These are phyloP conservation scores for Plasmodium relictum DNA, from an alignment of 169 alveolate genomes.

Conservation along the genomic window DNA sequence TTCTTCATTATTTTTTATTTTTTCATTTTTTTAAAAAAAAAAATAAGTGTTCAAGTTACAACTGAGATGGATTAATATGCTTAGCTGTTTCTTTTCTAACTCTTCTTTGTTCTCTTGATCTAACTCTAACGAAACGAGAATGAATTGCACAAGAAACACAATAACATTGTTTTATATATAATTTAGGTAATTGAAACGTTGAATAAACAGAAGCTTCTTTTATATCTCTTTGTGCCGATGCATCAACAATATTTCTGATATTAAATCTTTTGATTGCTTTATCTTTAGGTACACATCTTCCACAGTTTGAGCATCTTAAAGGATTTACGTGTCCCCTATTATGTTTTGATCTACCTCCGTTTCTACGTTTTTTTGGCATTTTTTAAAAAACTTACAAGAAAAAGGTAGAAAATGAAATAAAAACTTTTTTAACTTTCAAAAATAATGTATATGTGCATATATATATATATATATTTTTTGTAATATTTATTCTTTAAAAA, in stretches of 20 bases:
- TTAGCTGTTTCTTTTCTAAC: constrained; percentile 83
- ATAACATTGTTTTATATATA: constrained; percentile 98
- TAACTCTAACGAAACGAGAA: constrained; percentile 98
- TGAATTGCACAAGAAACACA: constrained; percentile 99
- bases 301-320: constrained; percentile 99
- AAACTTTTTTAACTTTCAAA: background rate
- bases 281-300: constrained; percentile 98
- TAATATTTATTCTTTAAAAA: too few relatives aligned
- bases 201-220: constrained; percentile 96
- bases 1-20: too few relatives aligned
- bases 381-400: constrained; percentile 16
- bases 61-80: constrained; percentile 70
- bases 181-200: constrained; percentile 95
- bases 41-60: constrained; percentile 13
- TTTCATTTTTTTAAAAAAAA: background rate
- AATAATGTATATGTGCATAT: background rate
- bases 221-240: constrained; percentile 98
- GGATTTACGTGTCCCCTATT: constrained; percentile 98
- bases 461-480: background rate
- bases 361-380: constrained; percentile 99
- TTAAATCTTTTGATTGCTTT: constrained; percentile 99
- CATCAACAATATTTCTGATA: constrained; percentile 99
- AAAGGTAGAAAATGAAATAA: background rate
- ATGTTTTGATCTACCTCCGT: constrained; percentile 99
- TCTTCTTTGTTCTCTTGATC: constrained; percentile 93